Base-by-base conservation (phyloP, 768 basidiomycete species). In the Termitomyces sp. region DNA sequence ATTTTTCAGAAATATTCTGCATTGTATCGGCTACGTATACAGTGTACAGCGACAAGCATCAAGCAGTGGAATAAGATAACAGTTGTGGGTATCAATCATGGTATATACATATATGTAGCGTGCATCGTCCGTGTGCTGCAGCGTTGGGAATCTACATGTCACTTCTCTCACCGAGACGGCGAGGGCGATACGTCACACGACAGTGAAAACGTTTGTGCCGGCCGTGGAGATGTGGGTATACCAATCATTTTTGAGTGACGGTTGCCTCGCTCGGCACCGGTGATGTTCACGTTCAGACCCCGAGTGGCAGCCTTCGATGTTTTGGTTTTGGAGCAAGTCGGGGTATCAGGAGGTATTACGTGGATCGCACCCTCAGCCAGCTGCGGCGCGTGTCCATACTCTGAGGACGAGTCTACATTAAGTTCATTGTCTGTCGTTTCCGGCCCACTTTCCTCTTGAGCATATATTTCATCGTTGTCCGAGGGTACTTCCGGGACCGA, bases 381-480 rank as follows among this genome's bases (percentile, higher is more conserved):
- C 26, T 63, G 64, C 23, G 61, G 61, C 33, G 62, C 65, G 45
- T 75, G 72, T 56, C 75, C 78, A 41, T 76, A 76, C 43, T 72
- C 73, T 43, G 78, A 73, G 19, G 76, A 75, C 1, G 80, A 80
- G 54, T 82, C 81, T 26, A 72, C 66, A 41, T 77, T 78, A 19
- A 68, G 71, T 47, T 85, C 83, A 40, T 77, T 77, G 60, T 85
- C 88, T 23, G 82, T 82, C 17, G 82, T 82, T 62, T 91, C 90
- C 38, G 85, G 81, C 30, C 85, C 87, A 63, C 88, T 91, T 57
- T 88, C 89, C 50, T 89, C 88, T 42, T 83, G 80, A 23, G 82
- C 65, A 3, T 86, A 87, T 54, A 78, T 68, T 53, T 84, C 83
- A 50, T 91, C 91, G 38, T 80, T 82, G 50, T 89, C 89, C 5